These are phyloP conservation scores for Spizellomyces sp. DNA, from an alignment of 192 early-diverging fungal genomes.

Conservation along the genomic window DNA sequence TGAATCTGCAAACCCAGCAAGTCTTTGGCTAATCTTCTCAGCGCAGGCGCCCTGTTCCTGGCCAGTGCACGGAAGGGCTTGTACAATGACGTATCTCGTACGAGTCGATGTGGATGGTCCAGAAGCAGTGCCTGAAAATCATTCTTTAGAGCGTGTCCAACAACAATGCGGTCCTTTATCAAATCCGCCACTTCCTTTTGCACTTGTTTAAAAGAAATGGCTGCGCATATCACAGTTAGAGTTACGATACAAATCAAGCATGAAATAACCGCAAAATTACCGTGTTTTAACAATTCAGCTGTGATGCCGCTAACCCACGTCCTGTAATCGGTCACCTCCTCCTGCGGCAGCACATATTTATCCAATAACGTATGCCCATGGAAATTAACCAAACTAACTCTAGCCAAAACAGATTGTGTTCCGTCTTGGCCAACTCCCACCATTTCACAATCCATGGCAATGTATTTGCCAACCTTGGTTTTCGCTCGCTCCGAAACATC, in stretches of 20 bases:
- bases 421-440: conserved; percentile 92
- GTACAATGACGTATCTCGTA: conserved; percentile 85
- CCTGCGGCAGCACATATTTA: conserved; percentile 78
- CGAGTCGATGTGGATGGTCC: conserved; percentile 73
- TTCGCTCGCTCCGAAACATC: conserved; percentile 9
- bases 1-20: conserved; percentile 84
- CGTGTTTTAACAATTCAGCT: conserved; percentile 63
- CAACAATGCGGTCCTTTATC: conserved; percentile 80
- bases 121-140: conserved; percentile 83
- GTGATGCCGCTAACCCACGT: conserved; percentile 92
- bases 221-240: conserved; percentile 20
- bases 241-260: neutral
- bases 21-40: conserved; percentile 75
- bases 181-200: conserved; percentile 80
- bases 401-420: conserved; percentile 78
- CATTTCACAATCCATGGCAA: conserved; percentile 99
- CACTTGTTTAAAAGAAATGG: conserved; percentile 74
- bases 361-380: conserved; percentile 86
- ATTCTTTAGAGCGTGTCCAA: conserved; percentile 90
- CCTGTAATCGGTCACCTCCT: conserved; percentile 89
- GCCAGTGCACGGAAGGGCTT: conserved; percentile 69
- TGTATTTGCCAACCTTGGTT: conserved; percentile 74
- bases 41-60: conserved; percentile 66
- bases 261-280: conserved; percentile 19
- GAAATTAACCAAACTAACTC: conserved; percentile 93